Evolutionary conservation across 495 filamentous ascomycete genomes (phyloP), one percentile per base, ranked within the genome.

Genomic region (Sporormia fimetaria): DNA sequence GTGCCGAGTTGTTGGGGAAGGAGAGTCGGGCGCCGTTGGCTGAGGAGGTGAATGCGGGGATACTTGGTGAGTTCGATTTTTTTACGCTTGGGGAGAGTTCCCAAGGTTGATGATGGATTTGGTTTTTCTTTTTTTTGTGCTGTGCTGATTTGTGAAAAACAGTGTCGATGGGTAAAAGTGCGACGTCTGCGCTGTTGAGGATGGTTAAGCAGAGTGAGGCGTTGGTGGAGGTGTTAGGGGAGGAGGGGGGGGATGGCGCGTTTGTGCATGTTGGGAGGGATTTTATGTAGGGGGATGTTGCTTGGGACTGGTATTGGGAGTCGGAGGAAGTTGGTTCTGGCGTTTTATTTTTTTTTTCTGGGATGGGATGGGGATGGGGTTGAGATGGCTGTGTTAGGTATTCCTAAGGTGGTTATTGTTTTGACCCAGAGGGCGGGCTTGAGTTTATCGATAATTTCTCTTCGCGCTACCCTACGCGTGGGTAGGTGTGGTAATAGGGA

Each of bases 21-120:
- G 70, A 69, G 9, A 84, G 83, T 2, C 67, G 90, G 38, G 75
- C 81, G 22, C 70, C 75, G 33, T 84, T 96, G 33, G 87, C 87
- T 14, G 90, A 99, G 64, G 87, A 93, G 63, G 63, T 99, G 47
- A 96, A 96, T 58, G 82, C 83, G 44, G 90, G 85, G 25, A 94
- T 98, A 47, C 61, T 98, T 37, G 80, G 88, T 95, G 70, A 53
- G 73, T 66, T 37, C 10, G 6, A 9, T 42, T 38, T 11, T 30
- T 3, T 7, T 12, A 11, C 30, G 18, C 25, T 40, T 16, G 21
- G 45, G 23, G 41, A 29, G 20, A 21, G 14, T 33, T 34, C 28
- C 38, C 14, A 35, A 39, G 18, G 21, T 30, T 33, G 29, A 23
- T 16, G 2, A 16, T 8, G 7, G 15, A 2, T 15, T 17, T 31